Conservation (phyloP, 768 basidiomycete species). For the Kwoniella pini region DNA sequence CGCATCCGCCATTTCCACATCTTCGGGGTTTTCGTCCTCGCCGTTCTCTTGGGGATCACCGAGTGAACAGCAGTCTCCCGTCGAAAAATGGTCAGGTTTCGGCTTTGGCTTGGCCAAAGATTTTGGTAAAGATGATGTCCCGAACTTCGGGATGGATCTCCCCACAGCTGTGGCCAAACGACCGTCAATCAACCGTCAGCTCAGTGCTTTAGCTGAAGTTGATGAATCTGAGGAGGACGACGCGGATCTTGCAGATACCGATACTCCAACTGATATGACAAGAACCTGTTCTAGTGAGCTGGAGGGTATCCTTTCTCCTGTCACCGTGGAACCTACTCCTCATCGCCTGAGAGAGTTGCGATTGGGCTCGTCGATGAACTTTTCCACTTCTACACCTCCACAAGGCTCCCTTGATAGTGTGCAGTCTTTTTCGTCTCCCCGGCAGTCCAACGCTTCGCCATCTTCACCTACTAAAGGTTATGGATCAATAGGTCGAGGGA, state of each 20-base stretch:
- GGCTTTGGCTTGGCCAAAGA: constrained; percentile 21
- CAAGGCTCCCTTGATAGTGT: constrained; percentile 13
- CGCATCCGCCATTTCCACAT: constrained; percentile 9
- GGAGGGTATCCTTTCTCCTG: neutral
- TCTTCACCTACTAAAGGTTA: constrained; percentile 38
- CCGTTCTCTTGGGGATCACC: constrained; percentile 21
- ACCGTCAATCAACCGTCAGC: constrained; percentile 28
- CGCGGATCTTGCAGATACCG: constrained; percentile 2
- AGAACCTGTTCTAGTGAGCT: constrained; percentile 9
- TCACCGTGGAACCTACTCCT: constrained; percentile 9
- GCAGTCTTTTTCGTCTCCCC: constrained; percentile 18
- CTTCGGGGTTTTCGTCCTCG: constrained; percentile 6
- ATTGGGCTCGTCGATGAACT: constrained; percentile 19
- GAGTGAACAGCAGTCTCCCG: constrained; percentile 19
- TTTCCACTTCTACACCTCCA: constrained; percentile 19
- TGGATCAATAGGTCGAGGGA: constrained; percentile 43
- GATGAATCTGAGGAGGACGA: constrained; percentile 46
- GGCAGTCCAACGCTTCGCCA: constrained; percentile 2
- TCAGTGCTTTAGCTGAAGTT: constrained; percentile 43
- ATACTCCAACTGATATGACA: constrained; percentile 1
- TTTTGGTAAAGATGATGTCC: constrained; percentile 18
- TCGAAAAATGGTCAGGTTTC: constrained; percentile 27
- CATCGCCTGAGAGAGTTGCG: constrained; percentile 29
- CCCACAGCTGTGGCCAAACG: constrained; percentile 23
- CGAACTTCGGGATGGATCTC: constrained; percentile 19